Evolutionary conservation across 2,329 filamentous ascomycete genomes (phyloP), one percentile per base, ranked within the genome.

Genomic region (Nemania sp.): DNA sequence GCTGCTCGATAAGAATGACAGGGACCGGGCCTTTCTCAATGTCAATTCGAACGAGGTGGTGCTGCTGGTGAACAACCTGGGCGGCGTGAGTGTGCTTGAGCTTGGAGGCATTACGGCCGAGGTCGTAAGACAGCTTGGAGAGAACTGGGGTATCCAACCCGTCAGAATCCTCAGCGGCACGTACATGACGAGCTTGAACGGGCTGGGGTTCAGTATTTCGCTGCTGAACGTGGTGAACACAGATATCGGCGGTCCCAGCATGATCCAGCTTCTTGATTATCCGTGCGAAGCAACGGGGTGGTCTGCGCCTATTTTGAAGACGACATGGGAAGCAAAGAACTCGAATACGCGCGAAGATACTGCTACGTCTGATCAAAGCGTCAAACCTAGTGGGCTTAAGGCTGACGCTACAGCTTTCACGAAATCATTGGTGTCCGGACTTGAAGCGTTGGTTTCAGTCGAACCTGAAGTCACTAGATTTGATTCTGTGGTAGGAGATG

Each of bases 401-500:
- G 76, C 83, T 52, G 81, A 90, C 57, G 72, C 77, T 11, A 65
- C 62, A 14, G 61, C 70, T 3, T 77, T 82, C 9, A 80, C 77
- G 54, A 70, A 75, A 22, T 77, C 78, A 5, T 73, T 91, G 34
- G 77, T 72, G 17, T 75, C 72, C 14, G 88, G 78, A 0, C 75
- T 91, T 14, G 73, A 87, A 43, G 77, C 76, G 30, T 74, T 91
- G 12, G 80, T 90, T 57, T 78, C 75, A 0, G 86, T 79, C 1
- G 88, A 91, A 68, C 84, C 87, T 1, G 85, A 89, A 45, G 79
- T 91, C 45, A 91, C 88, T 0, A 80, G 76, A 44, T 91, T 84
- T 64, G 88, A 91, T 67, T 95, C 90, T 0, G 83, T 94, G 11
- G 90, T 96, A 20, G 91, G 91, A 36, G 91, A 96, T 67, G 91